Conservation (phyloP, 2,329 filamentous ascomycete species). For the Aspergillus felis region DNA sequence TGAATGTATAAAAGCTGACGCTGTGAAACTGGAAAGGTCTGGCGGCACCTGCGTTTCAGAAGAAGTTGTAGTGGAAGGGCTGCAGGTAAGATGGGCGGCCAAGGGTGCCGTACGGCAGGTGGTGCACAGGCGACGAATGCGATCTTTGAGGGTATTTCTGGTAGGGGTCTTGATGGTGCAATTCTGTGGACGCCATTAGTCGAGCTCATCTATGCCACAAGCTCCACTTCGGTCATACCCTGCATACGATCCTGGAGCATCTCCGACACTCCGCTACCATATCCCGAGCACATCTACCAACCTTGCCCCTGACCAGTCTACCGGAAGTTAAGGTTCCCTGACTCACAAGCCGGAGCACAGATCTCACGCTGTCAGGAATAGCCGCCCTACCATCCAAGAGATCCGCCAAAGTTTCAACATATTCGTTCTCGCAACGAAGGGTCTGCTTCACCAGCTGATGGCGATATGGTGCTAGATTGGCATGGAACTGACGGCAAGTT, state of each 20-base stretch:
- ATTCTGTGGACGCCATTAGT: constrained; percentile 57
- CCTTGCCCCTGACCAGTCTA: constrained; percentile 59
- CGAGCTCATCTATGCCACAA: background rate
- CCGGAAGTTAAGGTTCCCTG: constrained; percentile 27
- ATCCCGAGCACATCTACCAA: constrained; percentile 77
- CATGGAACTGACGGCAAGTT: constrained; percentile 75
- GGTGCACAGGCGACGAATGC: constrained; percentile 76
- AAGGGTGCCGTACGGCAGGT: constrained; percentile 72
- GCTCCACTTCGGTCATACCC: constrained; percentile 53
- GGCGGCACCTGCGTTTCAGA: constrained; percentile 2
- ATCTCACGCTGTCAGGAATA: constrained; percentile 29
- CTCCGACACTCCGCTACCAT: constrained; percentile 79
- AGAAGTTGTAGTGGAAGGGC: constrained; percentile 32
- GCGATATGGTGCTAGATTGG: constrained; percentile 74
- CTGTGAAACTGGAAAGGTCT: constrained; percentile 41
- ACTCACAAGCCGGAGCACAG: constrained; percentile 27
- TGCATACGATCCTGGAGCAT: constrained; percentile 73
- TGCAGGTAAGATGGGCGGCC: constrained; percentile 23
- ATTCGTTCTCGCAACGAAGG: constrained; percentile 74
- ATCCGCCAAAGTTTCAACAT: constrained; percentile 36
- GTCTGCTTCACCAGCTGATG: constrained; percentile 68
- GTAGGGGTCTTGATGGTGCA: constrained; percentile 82
- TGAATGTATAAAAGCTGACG: constrained; percentile 49
- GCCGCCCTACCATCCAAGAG: constrained; percentile 41
- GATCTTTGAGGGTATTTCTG: constrained; percentile 61